phyloP scores from a whole-genome alignment of 805 yeast species.

The Wickerhamomyces subpelliculosus region DNA sequence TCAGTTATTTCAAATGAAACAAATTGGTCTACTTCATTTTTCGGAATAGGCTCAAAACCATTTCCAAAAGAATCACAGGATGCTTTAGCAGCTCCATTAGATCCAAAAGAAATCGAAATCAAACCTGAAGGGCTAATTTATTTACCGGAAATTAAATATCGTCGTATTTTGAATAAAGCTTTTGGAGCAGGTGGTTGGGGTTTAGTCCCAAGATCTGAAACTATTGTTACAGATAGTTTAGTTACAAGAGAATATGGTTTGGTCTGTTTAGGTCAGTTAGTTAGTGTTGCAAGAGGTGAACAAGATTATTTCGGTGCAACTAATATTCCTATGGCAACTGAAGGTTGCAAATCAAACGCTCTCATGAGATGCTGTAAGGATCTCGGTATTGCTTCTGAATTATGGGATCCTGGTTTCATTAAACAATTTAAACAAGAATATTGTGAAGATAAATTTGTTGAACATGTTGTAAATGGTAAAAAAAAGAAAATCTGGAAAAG shows the following conservation, averaged over 20 bases:
- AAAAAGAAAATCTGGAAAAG: slow-evolving; percentile 92
- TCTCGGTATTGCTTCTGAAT: slow-evolving; percentile 90
- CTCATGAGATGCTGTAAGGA: slow-evolving; percentile 98
- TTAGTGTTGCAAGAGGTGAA: slow-evolving; percentile 91
- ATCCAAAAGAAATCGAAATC: slow-evolving; percentile 74
- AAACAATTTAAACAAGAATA: slow-evolving; percentile 52
- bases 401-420: slow-evolving; percentile 95
- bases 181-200: slow-evolving; percentile 99
- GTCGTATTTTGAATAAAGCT: slow-evolving; percentile 81
- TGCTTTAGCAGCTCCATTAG: slow-evolving; percentile 56
- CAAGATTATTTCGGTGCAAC: slow-evolving; percentile 84
- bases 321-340: slow-evolving; percentile 91
- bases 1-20: slow-evolving; percentile 13
- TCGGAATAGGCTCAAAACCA: slow-evolving; percentile 77
- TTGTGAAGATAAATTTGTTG: slow-evolving; percentile 83
- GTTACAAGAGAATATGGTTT: slow-evolving; percentile 89
- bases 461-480: slow-evolving; percentile 72
- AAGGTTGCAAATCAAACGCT: slow-evolving; percentile 95
- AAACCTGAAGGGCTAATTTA: slow-evolving; percentile 93
- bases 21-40: slow-evolving; percentile 85
- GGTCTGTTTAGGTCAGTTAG: slow-evolving; percentile 80
- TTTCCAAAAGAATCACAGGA: slow-evolving; percentile 56
- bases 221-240: slow-evolving; percentile 62
- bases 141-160: slow-evolving; percentile 91
- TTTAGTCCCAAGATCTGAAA: slow-evolving; percentile 84